phyloP scores from a whole-genome alignment of 2,329 filamentous ascomycete species.

The Pseudogymnoascus sp. region DNA sequence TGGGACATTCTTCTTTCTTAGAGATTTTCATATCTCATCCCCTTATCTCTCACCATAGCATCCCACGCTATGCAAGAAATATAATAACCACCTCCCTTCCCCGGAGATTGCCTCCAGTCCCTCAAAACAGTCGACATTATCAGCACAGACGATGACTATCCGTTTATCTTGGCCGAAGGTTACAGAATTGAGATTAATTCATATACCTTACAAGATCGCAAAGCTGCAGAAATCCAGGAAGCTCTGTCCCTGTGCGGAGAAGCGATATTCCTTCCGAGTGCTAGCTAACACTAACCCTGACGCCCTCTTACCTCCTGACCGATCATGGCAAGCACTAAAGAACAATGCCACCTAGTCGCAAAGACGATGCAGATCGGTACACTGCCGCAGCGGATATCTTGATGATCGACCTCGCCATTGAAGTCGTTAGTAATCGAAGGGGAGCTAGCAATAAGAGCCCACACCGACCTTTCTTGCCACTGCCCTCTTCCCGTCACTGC shows the following conservation, averaged over 20 bases:
- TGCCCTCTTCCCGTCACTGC: too few relatives aligned
- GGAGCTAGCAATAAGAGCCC: too few relatives aligned
- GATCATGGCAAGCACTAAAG: too few relatives aligned
- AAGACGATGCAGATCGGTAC: too few relatives aligned
- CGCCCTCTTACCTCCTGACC: too few relatives aligned
- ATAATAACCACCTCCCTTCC: background rate
- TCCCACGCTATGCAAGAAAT: background rate
- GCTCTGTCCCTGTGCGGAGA: background rate
- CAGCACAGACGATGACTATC: background rate
- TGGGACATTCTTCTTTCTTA: background rate
- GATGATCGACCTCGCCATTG: too few relatives aligned
- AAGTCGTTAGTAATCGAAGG: too few relatives aligned
- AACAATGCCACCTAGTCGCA: too few relatives aligned
- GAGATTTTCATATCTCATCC: background rate
- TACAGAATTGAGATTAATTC: background rate
- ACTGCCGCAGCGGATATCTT: too few relatives aligned
- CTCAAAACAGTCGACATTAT: constrained; percentile 6
- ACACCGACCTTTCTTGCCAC: too few relatives aligned
- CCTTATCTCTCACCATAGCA: background rate
- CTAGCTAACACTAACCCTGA: background rate
- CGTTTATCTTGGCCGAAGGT: background rate
- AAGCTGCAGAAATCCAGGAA: background rate
- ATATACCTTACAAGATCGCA: background rate
- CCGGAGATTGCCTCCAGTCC: background rate
- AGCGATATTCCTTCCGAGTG: background rate